These are phyloP conservation scores for Sugiyamaella americana DNA, from an alignment of 805 yeast species.

Conservation along the genomic window DNA sequence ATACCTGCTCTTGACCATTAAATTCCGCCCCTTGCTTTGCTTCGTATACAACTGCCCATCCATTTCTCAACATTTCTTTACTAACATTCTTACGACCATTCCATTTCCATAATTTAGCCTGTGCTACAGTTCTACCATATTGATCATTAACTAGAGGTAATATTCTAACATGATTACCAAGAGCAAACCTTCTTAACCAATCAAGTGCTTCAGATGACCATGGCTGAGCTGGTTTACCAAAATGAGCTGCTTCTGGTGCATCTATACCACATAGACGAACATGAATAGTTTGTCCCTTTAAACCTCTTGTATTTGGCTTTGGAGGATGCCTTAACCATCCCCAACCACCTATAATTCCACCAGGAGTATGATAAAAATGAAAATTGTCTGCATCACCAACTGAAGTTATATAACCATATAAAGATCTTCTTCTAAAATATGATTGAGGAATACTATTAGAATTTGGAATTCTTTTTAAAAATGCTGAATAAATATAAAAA, in stretches of 20 bases:
- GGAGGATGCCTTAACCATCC: constrained; percentile 80
- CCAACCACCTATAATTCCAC: constrained; percentile 87
- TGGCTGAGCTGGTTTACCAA: constrained; percentile 90
- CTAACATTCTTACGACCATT: constrained; percentile 76
- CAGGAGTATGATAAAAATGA: constrained; percentile 88
- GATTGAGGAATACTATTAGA: constrained; percentile 46
- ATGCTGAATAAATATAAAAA: constrained; percentile 40
- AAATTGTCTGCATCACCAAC: constrained; percentile 97
- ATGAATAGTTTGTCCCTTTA: constrained; percentile 62
- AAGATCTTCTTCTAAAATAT: constrained; percentile 39
- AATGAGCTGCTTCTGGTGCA: constrained; percentile 94
- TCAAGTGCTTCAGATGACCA: constrained; percentile 73
- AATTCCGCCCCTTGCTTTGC: constrained; percentile 76
- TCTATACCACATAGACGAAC: constrained; percentile 88
- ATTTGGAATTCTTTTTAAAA: constrained; percentile 45
- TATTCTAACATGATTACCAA: constrained; percentile 64
- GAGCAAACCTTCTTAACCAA: constrained; percentile 64
- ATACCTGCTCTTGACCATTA: constrained; percentile 64
- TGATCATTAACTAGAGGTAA: constrained; percentile 82
- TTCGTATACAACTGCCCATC: constrained; percentile 85
- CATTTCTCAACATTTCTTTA: constrained; percentile 76
- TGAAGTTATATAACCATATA: constrained; percentile 72
- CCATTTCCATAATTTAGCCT: constrained; percentile 54
- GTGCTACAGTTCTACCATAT: constrained; percentile 81
- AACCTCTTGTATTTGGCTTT: constrained; percentile 38